Evolutionary conservation across 306 rosid species (phyloP).

Genomic region (Castanopsis chinensis): DNA sequence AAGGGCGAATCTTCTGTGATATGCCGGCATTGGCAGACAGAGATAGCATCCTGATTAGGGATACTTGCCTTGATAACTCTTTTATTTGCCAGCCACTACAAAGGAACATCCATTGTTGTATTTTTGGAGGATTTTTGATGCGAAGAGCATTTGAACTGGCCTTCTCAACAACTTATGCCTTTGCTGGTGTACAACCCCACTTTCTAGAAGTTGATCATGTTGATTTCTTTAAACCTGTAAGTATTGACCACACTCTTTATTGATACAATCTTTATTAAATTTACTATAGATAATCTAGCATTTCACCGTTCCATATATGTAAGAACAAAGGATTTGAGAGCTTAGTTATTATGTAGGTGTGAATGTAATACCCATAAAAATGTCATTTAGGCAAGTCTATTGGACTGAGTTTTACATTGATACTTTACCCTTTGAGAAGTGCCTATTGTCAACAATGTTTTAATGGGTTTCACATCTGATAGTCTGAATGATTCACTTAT

Average conservation of each 20-base stretch:
- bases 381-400: neutral
- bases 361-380: neutral
- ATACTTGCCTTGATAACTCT: constrained; percentile 74
- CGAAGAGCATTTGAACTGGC: constrained; percentile 89
- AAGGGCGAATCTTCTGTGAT: constrained; percentile 70
- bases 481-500: too few species aligned
- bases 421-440: neutral
- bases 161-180: constrained; percentile 74
- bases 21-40: constrained; percentile 92
- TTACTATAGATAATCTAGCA: too few species aligned
- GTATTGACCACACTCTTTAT: constrained; percentile 15
- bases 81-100: constrained; percentile 92
- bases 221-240: constrained; percentile 86
- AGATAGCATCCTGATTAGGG: constrained; percentile 69
- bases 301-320: too few species aligned
- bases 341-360: neutral
- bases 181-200: constrained; percentile 81
- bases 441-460: neutral
- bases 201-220: constrained; percentile 89
- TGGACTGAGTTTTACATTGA: neutral
- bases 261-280: neutral
- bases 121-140: too few species aligned
- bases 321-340: too few species aligned
- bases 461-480: too few species aligned
- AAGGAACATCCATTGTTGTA: constrained; percentile 82